Base-by-base conservation (phyloP, 192 early-diverging fungal species). In the Rhizoclosmatium sp. region DNA sequence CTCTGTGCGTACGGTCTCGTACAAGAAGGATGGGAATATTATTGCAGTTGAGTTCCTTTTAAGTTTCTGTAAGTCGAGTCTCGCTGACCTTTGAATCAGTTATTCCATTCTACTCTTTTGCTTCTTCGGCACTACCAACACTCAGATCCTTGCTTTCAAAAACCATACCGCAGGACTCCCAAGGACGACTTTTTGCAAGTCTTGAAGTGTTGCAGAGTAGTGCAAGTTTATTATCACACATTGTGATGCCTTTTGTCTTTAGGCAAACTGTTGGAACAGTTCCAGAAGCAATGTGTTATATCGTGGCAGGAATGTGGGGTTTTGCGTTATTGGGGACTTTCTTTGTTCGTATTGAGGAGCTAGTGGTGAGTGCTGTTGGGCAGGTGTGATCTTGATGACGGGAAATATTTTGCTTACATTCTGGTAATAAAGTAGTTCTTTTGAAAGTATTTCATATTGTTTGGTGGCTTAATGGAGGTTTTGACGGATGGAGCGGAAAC, bases 61-160 rank as follows among this genome's bases (percentile, higher is more conserved):
- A 41, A 39, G 14, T 16, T 10, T 16, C 19, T 3, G 9, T 42
- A 59, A 41, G 14, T 39, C 10, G 23, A 42, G 21, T 39, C n/a
- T 54, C 46, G 47, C 31, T 3, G 19, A 4, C 47, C 10, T 42
- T 71, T 61, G 12, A 14, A 73, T 71, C 54, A 40, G 48, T 76
- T 77, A 84, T 65, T 21, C 86, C 41, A 19, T 73, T 69, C 67
- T 82, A 40, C 65, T 85, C 73, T 75, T 82, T 41, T 77, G 84
- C 78, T 79, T 75, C 68, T 65, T 79, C 39, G 47, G 80, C 82
- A 4, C 65, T 76, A 19, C 86, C 86, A 31, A 85, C 79, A n/a
- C 51, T 85, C 21, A 73, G 82, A 2, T 66, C 76, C 19, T 71
- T 87, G 7, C 82, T 87, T 12, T 82, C 81, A n/a, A 76, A 80